Evolutionary conservation across 805 yeast genomes (phyloP).

Genomic region (Suhomyces tanzawaensis): DNA sequence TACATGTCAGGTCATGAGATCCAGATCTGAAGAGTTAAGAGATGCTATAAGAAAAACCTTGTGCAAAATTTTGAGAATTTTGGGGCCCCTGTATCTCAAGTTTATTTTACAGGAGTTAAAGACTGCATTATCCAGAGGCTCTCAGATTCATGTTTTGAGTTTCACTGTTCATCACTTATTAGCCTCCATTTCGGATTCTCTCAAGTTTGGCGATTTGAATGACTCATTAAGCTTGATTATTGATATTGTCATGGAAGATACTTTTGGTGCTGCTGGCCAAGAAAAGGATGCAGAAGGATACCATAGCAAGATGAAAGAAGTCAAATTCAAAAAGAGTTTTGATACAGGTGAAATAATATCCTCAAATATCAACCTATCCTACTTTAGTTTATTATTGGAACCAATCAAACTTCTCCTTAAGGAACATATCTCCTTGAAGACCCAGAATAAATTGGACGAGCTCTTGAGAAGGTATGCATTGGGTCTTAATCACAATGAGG

Average conservation of each 20-base stretch:
- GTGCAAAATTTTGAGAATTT: constrained; percentile 55
- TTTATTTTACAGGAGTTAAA: constrained; percentile 78
- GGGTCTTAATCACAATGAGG: constrained; percentile 76
- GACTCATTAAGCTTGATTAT: constrained; percentile 58
- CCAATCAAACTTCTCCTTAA: constrained; percentile 65
- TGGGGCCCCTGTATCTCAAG: constrained; percentile 72
- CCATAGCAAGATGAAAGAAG: constrained; percentile 81
- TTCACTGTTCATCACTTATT: constrained; percentile 78
- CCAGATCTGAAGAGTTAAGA: constrained; percentile 82
- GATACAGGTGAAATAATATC: constrained; percentile 84
- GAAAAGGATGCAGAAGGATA: constrained; percentile 96
- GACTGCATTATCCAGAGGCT: constrained; percentile 79
- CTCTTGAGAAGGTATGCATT: constrained; percentile 69
- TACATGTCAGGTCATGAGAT: constrained; percentile 84
- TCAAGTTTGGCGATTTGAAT: constrained; percentile 74
- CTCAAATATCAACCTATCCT: constrained; percentile 54
- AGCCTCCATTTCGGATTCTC: constrained; percentile 44
- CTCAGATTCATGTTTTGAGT: constrained; percentile 90
- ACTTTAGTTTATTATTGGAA: constrained; percentile 55
- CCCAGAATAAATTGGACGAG: constrained; percentile 76
- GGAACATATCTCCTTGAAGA: constrained; percentile 64
- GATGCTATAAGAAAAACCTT: constrained; percentile 79
- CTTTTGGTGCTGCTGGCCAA: constrained; percentile 86
- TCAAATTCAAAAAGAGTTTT: constrained; percentile 81
- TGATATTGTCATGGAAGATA: constrained; percentile 83